Percentiles rank a stretch among this genome's conserved stretches.
Conservation (phyloP, 257 asterid species). For the Thymus quinquecostatus region DNA sequence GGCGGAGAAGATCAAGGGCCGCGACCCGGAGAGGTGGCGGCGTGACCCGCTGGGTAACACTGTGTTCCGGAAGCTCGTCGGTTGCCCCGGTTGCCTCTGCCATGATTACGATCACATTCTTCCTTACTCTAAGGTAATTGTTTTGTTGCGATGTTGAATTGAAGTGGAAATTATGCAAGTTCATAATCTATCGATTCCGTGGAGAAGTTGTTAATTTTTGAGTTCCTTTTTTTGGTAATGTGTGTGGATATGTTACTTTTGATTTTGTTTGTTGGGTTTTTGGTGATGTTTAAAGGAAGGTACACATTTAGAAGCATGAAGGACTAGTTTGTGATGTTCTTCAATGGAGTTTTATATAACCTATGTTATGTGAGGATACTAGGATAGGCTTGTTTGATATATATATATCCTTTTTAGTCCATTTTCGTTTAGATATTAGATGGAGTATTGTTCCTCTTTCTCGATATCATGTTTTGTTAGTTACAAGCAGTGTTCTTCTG, state of each 20-base stretch:
- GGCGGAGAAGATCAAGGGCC: conserved; percentile 85
- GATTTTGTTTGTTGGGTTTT: not conserved
- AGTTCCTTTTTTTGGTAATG: not conserved
- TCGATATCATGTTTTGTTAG: no score
- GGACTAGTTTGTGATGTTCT: conserved; percentile 6
- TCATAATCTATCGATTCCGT: not conserved
- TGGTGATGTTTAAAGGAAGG: conserved; percentile 15
- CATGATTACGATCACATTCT: conserved; percentile 94
- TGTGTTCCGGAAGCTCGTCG: conserved; percentile 87
- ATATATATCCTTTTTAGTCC: no score
- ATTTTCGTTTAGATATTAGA: no score
- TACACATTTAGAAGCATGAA: conserved; percentile 13
- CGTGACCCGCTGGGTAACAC: conserved; percentile 80
- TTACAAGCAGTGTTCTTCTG: not conserved
- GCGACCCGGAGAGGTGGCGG: conserved; percentile 95
- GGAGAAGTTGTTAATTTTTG: not conserved
- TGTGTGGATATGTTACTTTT: not conserved
- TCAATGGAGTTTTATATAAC: not conserved
- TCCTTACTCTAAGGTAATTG: conserved; percentile 72
- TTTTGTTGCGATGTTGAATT: not conserved
- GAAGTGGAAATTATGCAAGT: not conserved
- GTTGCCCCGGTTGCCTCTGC: conserved; percentile 97
- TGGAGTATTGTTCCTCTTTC: no score
- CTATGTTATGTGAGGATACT: no score
- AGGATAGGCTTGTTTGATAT: no score